Conservation (phyloP, 371 early-diverging fungal genomes). For the Cokeromyces recurvatus region DNA sequence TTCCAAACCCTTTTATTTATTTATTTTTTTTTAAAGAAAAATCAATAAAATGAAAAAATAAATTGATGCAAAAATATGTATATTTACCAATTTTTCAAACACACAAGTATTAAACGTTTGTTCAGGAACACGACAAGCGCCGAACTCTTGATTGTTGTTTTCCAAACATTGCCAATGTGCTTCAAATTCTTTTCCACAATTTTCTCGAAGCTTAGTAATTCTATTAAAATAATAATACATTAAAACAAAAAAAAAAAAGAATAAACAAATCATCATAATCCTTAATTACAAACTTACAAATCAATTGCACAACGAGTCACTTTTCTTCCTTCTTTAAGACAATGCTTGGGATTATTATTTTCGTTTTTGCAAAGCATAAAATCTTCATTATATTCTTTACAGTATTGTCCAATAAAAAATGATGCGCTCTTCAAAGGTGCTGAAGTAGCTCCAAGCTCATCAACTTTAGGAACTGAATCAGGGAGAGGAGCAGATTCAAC, state of each 20-base stretch:
- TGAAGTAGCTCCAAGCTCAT: constrained; percentile 87
- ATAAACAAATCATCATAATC: neutral
- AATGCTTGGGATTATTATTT: constrained; percentile 84
- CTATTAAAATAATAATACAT: too few relatives aligned
- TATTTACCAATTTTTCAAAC: constrained; percentile 79
- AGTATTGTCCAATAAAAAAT: constrained; percentile 84
- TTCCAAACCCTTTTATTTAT: constrained; percentile 57
- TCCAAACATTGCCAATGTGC: constrained; percentile 94
- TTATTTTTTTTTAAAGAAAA: neutral
- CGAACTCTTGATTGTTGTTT: constrained; percentile 82
- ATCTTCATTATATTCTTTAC: constrained; percentile 92
- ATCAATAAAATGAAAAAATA: neutral
- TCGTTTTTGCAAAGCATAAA: constrained; percentile 96
- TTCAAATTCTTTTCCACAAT: constrained; percentile 86
- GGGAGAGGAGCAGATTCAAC: constrained; percentile 79
- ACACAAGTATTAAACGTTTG: constrained; percentile 84
- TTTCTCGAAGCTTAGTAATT: constrained; percentile 80
- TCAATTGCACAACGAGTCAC: constrained; percentile 94
- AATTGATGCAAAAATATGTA: too few relatives aligned
- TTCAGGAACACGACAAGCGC: constrained; percentile 81
- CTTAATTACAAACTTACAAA: constrained; percentile 64
- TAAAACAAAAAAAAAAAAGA: too few relatives aligned
- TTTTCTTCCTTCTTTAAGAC: constrained; percentile 90
- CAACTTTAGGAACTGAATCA: constrained; percentile 64
- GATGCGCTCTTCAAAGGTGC: constrained; percentile 93